Evolutionary conservation across 2,329 filamentous ascomycete genomes (phyloP), one percentile per base, ranked within the genome.

Genomic region (Xylariales sp.): DNA sequence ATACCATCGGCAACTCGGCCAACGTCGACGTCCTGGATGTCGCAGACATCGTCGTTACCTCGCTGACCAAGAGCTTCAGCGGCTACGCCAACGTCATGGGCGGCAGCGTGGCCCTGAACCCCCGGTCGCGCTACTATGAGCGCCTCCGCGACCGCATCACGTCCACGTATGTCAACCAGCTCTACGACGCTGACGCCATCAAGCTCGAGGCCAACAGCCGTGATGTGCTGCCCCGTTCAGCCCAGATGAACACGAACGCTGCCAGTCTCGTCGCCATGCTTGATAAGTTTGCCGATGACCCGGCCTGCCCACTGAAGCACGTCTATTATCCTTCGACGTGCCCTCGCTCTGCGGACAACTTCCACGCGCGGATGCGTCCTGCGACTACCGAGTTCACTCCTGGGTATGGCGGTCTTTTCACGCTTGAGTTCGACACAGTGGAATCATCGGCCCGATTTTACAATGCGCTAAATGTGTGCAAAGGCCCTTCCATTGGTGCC

Each of bases 1-100:
- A 88, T 56, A 87, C 83, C 1, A 76, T 88, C 41, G 82, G 83
- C 42, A 88, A 85, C 54, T 85, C 85, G 51, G 72, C 86, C 49
- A 88, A 88, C 52, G 78, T 85, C 42, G 77, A 87, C 53, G 79
- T 87, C 2, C 67, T 88, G 5, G 79, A 77, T 3, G 76, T 78
- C 53, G 80, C 80, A 23, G 83, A 88, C 57, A 66, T 87, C 13
- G 77, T 86, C 3, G 83, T 85, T 38, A 85, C 79, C 60, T 85
- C 79, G 55, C 62, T 88, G 41, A 87, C 83, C 5, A 88, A 88
- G 52, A 71, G 86, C 20, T 88, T 88, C 61, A 84, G 79, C 45
- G 83, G 83, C 36, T 83, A 85, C 55, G 81, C 80, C 55, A 87
- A 88, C 55, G 83, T 88, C 34, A 87, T 87, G 83, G 83, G 81